Conservation (phyloP, 1,139 yeast genomes). For the Hyphopichia wangnamkhiaoensis region DNA sequence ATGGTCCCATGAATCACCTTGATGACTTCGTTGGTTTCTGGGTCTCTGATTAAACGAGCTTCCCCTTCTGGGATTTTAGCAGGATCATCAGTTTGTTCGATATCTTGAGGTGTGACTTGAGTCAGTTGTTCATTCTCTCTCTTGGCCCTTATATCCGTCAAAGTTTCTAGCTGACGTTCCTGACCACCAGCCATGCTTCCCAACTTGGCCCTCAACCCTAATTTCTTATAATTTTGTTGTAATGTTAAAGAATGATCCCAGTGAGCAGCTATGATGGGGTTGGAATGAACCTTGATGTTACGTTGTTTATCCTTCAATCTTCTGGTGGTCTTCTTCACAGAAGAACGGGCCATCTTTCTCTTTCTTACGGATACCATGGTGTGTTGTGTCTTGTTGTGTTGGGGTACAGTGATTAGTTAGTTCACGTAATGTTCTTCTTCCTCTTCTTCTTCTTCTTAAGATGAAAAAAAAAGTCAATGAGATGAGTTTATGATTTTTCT, state of each 20-base stretch:
- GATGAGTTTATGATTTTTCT: too few species aligned
- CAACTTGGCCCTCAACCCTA: constrained; percentile 72
- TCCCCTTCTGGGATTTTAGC: constrained; percentile 72
- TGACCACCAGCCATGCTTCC: constrained; percentile 69
- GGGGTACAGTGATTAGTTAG: too few species aligned
- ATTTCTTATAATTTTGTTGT: constrained; percentile 75
- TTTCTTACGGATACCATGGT: constrained; percentile 79
- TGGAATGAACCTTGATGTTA: constrained; percentile 61
- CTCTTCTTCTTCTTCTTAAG: too few species aligned
- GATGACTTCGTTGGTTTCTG: constrained; percentile 65
- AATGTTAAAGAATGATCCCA: constrained; percentile 88
- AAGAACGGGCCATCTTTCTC: constrained; percentile 79
- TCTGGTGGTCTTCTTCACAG: constrained; percentile 68
- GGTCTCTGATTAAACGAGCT: constrained; percentile 76
- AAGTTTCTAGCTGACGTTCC: constrained; percentile 51
- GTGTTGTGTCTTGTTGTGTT: constrained; percentile 7
- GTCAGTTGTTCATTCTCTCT: constrained; percentile 27
- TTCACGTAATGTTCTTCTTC: too few species aligned
- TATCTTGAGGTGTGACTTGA: constrained; percentile 33
- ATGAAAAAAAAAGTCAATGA: too few species aligned
- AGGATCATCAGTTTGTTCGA: constrained; percentile 50
- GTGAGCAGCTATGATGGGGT: constrained; percentile 81
- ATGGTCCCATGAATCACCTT: constrained; percentile 71
- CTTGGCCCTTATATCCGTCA: constrained; percentile 28
- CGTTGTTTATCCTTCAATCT: constrained; percentile 68